Percentiles rank a stretch among this genome's conserved stretches.
These are phyloP conservation scores for Pythium guiyangense DNA, from an alignment of 352 stramenopile genomes.

Conservation along the genomic window DNA sequence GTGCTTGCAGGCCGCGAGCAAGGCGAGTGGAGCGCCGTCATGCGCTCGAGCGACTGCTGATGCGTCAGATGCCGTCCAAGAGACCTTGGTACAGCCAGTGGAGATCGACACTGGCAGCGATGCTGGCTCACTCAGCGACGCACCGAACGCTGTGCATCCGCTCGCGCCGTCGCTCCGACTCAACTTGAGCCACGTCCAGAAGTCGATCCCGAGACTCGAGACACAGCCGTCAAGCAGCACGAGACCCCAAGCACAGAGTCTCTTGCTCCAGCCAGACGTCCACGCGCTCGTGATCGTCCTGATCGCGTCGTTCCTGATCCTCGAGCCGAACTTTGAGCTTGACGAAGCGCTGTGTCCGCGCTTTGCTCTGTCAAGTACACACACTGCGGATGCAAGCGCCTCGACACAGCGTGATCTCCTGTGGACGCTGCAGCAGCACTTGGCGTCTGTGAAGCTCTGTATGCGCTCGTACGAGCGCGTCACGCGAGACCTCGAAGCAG, in stretches of 20 bases:
- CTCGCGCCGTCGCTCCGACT: slow-evolving; percentile 1
- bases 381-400: neutral
- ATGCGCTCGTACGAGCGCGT: slow-evolving; percentile 23
- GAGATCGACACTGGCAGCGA: neutral
- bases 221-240: neutral
- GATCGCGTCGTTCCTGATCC: slow-evolving; percentile 23
- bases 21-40: neutral
- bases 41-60: neutral
- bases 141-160: neutral
- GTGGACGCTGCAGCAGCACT: slow-evolving; percentile 39
- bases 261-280: slow-evolving; percentile 13
- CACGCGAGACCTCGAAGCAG: slow-evolving; percentile 26
- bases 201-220: slow-evolving; percentile 5
- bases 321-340: slow-evolving; percentile 31
- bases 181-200: slow-evolving; percentile 5
- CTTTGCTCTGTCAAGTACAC: slow-evolving; percentile 23
- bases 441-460: slow-evolving; percentile 10
- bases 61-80: neutral
- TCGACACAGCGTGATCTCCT: slow-evolving; percentile 25
- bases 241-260: neutral
- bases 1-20: slow-evolving; percentile 7
- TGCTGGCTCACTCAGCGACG: too few relatives aligned
- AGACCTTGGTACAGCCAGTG: neutral
- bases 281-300: slow-evolving; percentile 28
- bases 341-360: slow-evolving; percentile 31